Evolutionary conservation across 1,139 yeast genomes (phyloP), one percentile per base, ranked within the genome.

Genomic region (Candida sanyaensis): DNA sequence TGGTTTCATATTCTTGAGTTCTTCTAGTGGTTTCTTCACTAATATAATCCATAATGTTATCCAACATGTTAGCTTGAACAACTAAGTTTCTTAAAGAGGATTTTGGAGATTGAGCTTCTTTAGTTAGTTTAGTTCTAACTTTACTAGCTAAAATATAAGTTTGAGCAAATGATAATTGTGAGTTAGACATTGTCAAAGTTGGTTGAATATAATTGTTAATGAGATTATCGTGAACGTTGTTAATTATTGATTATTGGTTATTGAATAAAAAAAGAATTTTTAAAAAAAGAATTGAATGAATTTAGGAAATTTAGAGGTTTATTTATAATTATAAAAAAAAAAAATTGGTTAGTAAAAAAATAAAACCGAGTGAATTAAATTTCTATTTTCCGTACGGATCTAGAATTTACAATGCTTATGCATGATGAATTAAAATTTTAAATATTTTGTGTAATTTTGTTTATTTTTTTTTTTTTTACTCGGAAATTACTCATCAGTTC

Each of bases 31-130:
- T 64, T 55, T 69, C 76, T 9, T 58, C 59, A 11, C 68, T 56
- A 32, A 75, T 73, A 52, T 66, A 66, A 57, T 83, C 91, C 82
- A 87, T 83, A 41, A 88, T 62, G 53, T 75, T 75, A 60, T 88
- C 96, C 50, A 88, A 73, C 71, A 88, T 69, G 64, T 87, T 88
- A 17, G 95, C 93, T 65, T 88, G 95, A 31, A 83, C 77, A 2
- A 88, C 92, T 42, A 88, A 73, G 43, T 75, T 68, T 50, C 90
- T 74, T 47, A 88, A 71, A 51, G 83, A 71, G 38, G 85, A 80
- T 55, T 84, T 87, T 7, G 80, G 78, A 52, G 77, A 76, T 32
- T 79, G 63, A 4, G 92, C 92, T 61, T 86, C 91, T 50, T 66
- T 75, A 37, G 89, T 81, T 33, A 88, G 77, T 68, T 86, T 87